Evolutionary conservation across 2,329 filamentous ascomycete species (phyloP).

Genomic region (Fusarium nanum): DNA sequence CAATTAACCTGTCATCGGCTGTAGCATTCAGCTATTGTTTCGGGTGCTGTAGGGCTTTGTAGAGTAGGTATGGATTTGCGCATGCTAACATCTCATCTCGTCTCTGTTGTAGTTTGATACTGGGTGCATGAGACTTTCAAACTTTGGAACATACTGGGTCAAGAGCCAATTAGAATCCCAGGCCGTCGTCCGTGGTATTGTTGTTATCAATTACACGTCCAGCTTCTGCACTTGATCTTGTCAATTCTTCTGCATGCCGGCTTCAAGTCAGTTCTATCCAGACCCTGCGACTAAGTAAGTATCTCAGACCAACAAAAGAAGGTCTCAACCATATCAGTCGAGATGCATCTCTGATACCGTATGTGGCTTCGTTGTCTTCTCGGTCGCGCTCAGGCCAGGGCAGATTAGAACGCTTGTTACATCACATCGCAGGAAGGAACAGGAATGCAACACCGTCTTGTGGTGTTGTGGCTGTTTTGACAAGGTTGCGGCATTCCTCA

Average conservation of each 20-base stretch:
- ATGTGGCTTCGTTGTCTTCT: slow-evolving; percentile 26
- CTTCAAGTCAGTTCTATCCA: slow-evolving; percentile 16
- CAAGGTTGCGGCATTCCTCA: slow-evolving; percentile 33
- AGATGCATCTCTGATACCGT: slow-evolving; percentile 17
- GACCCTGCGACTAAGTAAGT: slow-evolving; percentile 2
- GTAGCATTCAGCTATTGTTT: slow-evolving; percentile 17
- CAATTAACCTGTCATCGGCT: not conserved
- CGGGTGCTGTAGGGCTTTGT: slow-evolving; percentile 4
- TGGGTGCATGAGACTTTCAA: slow-evolving; percentile 1
- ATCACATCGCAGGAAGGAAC: slow-evolving; percentile 2
- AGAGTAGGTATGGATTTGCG: not conserved
- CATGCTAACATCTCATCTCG: not conserved
- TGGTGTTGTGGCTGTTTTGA: slow-evolving; percentile 29
- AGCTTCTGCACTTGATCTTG: not conserved
- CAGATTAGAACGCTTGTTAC: slow-evolving; percentile 1
- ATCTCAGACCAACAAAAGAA: slow-evolving; percentile 8
- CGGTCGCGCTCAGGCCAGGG: not conserved
- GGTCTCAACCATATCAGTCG: slow-evolving; percentile 27
- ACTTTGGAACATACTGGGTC: not conserved
- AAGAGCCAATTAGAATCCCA: slow-evolving; percentile 22
- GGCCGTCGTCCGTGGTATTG: slow-evolving; percentile 6
- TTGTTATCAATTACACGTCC: slow-evolving; percentile 4
- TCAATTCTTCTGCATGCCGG: slow-evolving; percentile 24
- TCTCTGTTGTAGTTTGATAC: not conserved
- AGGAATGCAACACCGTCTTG: slow-evolving; percentile 30